Conservation (phyloP, 2,329 filamentous ascomycete species). For the Diaporthe velutina region DNA sequence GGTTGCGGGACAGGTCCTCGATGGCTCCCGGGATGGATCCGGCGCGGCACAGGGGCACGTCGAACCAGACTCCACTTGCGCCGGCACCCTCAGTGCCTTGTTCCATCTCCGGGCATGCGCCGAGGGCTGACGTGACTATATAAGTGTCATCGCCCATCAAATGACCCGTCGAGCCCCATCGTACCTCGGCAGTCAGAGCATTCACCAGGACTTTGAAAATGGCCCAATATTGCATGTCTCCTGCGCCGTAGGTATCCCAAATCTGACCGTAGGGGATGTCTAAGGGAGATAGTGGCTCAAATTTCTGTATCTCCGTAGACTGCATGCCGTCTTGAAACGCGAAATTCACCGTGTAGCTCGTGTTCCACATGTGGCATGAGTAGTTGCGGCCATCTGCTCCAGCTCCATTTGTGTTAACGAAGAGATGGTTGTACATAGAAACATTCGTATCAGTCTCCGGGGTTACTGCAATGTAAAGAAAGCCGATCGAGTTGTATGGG, state of each 20-base stretch:
- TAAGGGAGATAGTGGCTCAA: background rate
- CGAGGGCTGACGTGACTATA: background rate
- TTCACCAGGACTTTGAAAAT: background rate
- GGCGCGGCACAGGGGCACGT: background rate
- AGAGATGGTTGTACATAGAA: background rate
- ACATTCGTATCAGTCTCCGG: background rate
- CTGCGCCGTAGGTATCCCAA: background rate
- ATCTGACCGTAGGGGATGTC: background rate
- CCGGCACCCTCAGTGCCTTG: background rate
- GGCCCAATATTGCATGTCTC: background rate
- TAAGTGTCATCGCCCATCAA: background rate
- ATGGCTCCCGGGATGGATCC: background rate
- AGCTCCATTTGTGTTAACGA: background rate
- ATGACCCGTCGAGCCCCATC: background rate
- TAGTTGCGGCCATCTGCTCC: background rate
- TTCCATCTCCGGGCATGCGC: background rate
- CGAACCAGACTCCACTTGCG: background rate
- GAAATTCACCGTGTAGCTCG: background rate
- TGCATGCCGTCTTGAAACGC: background rate
- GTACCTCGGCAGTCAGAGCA: background rate
- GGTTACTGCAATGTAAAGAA: background rate
- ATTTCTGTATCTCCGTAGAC: background rate
- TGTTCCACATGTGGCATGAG: background rate
- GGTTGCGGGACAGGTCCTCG: slow-evolving; percentile 11
- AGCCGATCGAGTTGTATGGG: accelerated